These are phyloP conservation scores for Dacryopinax primogenitus DNA, from an alignment of 768 basidiomycete species.

Conservation along the genomic window DNA sequence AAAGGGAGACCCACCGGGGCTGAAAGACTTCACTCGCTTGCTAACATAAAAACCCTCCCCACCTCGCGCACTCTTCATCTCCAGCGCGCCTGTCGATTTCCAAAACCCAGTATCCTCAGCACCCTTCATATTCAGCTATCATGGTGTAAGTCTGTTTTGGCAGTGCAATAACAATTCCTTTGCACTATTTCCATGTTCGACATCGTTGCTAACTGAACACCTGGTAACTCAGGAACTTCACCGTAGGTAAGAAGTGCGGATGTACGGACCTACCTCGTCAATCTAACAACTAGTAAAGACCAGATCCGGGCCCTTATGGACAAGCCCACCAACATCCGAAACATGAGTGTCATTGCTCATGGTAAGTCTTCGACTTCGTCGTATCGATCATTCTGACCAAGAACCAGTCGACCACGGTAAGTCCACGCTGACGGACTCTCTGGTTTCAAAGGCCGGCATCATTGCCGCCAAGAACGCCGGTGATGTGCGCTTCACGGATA, in stretches of 20 bases:
- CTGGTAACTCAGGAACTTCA: conserved; percentile 57
- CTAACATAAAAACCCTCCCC: neutral
- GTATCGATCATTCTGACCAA: conserved; percentile 5
- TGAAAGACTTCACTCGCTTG: conserved; percentile 7
- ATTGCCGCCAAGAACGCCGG: conserved; percentile 91
- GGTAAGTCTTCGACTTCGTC: conserved; percentile 36
- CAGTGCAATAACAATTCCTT: neutral
- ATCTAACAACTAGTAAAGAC: conserved; percentile 34
- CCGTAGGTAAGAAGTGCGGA: conserved; percentile 59
- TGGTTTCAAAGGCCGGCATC: conserved; percentile 99
- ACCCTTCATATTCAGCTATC: neutral
- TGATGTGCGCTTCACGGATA: conserved; percentile 94
- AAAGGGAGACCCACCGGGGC: neutral
- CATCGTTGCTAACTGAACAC: neutral
- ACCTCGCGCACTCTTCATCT: neutral
- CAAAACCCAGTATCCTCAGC: neutral
- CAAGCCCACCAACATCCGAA: conserved; percentile 80
- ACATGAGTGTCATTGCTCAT: conserved; percentile 90
- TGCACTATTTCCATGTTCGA: neutral
- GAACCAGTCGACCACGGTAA: conserved; percentile 94
- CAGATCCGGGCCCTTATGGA: conserved; percentile 85
- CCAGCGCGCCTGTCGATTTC: neutral
- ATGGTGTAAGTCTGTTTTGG: neutral
- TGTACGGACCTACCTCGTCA: neutral
- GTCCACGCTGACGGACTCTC: conserved; percentile 96